These are phyloP conservation scores for Taphrina flavorubra DNA, from an alignment of 1,139 yeast species.

Conservation along the genomic window DNA sequence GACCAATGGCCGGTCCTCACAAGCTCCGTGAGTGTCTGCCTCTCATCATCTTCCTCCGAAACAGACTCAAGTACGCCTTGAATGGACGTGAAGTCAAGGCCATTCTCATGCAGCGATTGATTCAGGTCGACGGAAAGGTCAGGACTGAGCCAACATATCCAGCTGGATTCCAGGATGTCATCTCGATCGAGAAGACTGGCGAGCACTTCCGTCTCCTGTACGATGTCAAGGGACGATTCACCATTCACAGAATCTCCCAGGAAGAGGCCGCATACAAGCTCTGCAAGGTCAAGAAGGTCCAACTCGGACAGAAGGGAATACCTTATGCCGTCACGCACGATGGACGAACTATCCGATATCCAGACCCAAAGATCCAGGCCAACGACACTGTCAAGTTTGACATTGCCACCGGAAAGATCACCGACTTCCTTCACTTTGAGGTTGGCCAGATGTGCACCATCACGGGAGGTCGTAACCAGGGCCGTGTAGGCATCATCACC, in stretches of 20 bases:
- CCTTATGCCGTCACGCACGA: slow-evolving; percentile 99
- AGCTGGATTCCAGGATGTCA: slow-evolving; percentile 99
- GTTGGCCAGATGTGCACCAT: slow-evolving; percentile 96
- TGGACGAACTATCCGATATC: slow-evolving; percentile 99
- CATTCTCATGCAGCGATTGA: slow-evolving; percentile 98
- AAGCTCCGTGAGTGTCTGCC: slow-evolving; percentile 99
- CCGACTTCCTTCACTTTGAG: slow-evolving; percentile 91
- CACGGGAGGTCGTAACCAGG: slow-evolving; percentile 99
- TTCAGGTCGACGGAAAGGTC: slow-evolving; percentile 98
- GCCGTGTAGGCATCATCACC: slow-evolving; percentile 97
- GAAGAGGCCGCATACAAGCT: slow-evolving; percentile 98
- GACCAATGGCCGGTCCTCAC: slow-evolving; percentile 99
- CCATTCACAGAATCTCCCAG: slow-evolving; percentile 98
- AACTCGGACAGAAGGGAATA: slow-evolving; percentile 96
- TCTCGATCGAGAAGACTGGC: slow-evolving; percentile 94
- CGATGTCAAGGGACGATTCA: slow-evolving; percentile 98
- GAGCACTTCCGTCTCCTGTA: slow-evolving; percentile 98
- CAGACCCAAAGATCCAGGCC: slow-evolving; percentile 94
- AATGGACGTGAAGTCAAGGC: slow-evolving; percentile 99
- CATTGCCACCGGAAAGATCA: slow-evolving; percentile 92
- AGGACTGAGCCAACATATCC: slow-evolving; percentile 99
- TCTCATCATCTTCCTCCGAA: slow-evolving; percentile 95
- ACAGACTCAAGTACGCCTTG: slow-evolving; percentile 99
- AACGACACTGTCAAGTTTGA: slow-evolving; percentile 97
- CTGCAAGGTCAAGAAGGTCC: slow-evolving; percentile 96